phyloP scores from a whole-genome alignment of 306 rosid genomes.

The Prunus salicina region DNA sequence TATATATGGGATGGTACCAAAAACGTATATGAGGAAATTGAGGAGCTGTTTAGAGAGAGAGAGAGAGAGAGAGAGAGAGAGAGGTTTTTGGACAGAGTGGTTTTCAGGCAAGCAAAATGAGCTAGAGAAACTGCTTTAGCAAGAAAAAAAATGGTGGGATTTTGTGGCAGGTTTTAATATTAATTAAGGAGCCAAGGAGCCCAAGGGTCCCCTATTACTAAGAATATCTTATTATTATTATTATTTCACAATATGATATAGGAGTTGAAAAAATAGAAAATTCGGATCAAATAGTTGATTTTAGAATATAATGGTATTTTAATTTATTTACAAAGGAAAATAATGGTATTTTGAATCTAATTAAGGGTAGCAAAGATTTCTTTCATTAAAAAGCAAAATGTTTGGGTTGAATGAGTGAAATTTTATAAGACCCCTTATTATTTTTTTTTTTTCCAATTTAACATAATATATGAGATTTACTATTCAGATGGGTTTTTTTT shows the following conservation, averaged over 20 bases:
- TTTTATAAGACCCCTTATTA: neutral
- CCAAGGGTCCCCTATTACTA: neutral
- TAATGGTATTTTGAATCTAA: neutral
- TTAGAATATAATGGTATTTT: neutral
- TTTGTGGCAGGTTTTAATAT: neutral
- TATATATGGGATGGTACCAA: neutral
- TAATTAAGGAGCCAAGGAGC: neutral
- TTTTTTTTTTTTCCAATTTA: neutral
- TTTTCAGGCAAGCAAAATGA: slow-evolving; percentile 26
- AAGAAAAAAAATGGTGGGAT: neutral
- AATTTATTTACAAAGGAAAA: neutral
- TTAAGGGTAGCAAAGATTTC: neutral
- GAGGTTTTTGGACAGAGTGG: slow-evolving; percentile 22
- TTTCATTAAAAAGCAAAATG: neutral
- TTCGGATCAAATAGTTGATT: neutral
- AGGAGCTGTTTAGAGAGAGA: neutral
- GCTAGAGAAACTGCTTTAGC: slow-evolving; percentile 25
- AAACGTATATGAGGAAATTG: too few species aligned
- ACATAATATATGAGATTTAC: neutral
- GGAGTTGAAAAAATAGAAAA: neutral
- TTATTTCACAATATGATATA: neutral
- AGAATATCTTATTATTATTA: neutral
- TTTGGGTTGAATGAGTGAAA: neutral
- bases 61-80: slow-evolving; percentile 10
- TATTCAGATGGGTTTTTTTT: neutral